phyloP scores from a whole-genome alignment of 768 basidiomycete species.

The Lepiota venenata region DNA sequence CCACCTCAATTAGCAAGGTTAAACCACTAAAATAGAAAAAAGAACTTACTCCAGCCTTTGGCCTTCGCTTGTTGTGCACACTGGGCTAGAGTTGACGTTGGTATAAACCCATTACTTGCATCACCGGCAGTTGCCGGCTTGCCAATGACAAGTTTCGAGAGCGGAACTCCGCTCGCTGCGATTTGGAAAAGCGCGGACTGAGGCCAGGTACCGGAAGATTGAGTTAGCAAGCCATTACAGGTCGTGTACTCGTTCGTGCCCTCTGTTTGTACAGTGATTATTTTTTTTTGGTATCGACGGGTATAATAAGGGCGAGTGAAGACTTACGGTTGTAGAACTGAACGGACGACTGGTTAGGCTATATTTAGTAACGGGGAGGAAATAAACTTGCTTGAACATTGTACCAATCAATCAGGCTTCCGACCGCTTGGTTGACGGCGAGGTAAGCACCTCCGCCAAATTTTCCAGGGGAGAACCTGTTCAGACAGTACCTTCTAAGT shows the following conservation, averaged over 20 bases:
- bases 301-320: neutral
- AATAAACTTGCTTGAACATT: conserved; percentile 41
- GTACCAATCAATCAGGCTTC: conserved; percentile 64
- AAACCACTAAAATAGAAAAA: neutral
- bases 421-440: conserved; percentile 50
- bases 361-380: neutral
- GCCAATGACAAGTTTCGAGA: conserved; percentile 71
- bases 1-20: conserved; percentile 1
- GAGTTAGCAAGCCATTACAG: conserved; percentile 52
- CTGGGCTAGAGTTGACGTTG: conserved; percentile 48
- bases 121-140: conserved; percentile 57
- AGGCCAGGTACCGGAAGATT: conserved; percentile 61
- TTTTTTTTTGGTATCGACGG: neutral
- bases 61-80: conserved; percentile 59
- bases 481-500: neutral
- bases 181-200: conserved; percentile 59
- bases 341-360: neutral
- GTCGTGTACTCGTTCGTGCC: conserved; percentile 62
- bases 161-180: conserved; percentile 49
- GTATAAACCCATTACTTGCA: conserved; percentile 63
- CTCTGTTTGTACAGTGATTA: conserved; percentile 35
- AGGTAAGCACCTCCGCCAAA: conserved; percentile 54
- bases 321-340: conserved; percentile 45
- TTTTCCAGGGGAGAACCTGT: conserved; percentile 39
- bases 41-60: conserved; percentile 61